A percentile compares a stretch with the other conserved stretches of the same genome.
Evolutionary conservation across 306 rosid genomes (phyloP).

Genomic region (Canavalia ensiformis): DNA sequence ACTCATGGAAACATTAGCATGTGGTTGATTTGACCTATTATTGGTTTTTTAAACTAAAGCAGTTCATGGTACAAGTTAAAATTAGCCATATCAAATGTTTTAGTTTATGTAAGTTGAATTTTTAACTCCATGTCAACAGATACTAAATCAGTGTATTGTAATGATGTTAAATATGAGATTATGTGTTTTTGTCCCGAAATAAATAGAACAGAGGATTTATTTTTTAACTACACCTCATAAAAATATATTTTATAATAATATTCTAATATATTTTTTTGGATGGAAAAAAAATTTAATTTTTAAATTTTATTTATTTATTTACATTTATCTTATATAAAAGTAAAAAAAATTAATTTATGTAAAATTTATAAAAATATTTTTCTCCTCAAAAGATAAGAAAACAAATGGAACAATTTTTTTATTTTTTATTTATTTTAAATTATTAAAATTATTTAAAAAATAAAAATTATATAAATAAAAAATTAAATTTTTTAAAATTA

Average conservation of each 20-base stretch:
- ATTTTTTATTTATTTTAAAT: too few species aligned
- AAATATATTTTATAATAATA: background rate
- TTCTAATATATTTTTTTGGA: too few species aligned
- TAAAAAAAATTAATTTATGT: too few species aligned
- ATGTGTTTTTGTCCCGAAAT: background rate
- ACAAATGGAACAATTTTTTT: too few species aligned
- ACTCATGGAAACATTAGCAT: constrained; percentile 34
- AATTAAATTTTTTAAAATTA: too few species aligned
- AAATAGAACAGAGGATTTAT: background rate
- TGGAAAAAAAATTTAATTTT: background rate
- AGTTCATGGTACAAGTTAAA: background rate
- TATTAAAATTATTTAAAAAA: too few species aligned
- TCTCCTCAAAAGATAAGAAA: too few species aligned
- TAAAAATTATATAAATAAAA: too few species aligned
- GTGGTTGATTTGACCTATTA: constrained; percentile 30
- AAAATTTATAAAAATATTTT: too few species aligned
- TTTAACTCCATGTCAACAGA: background rate
- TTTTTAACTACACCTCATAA: background rate
- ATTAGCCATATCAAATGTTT: background rate
- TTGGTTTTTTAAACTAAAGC: background rate
- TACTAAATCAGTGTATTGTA: background rate
- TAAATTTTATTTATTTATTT: background rate
- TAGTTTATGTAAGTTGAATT: background rate
- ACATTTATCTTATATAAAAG: too few species aligned
- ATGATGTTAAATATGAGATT: background rate